Evolutionary conservation across 75 land plant genomes (phyloP), one percentile per base, ranked within the genome.

Genomic region (Picea sitchensis): DNA sequence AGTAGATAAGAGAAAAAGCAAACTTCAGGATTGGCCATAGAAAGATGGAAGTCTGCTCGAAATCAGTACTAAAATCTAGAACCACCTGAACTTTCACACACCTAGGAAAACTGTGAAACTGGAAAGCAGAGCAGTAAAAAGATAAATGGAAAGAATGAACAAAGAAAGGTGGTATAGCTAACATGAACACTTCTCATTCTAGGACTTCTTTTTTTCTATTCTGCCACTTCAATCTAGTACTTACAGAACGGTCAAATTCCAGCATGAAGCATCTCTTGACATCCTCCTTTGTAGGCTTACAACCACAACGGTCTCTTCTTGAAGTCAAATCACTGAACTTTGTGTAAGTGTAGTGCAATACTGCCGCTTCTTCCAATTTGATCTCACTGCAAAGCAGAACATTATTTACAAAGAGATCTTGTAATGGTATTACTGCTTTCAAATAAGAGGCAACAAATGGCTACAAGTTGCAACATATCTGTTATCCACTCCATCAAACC

Each of bases 211-310:
- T 32, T 38, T 69, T 69, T 21, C 47, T 20, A 41, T 38, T 71
- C 36, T 41, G n/a, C 44, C 13, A 44, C 7, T n/a, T 15, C 47
- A 44, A 71, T 7, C 7, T 41, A 69, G 44, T 6, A 87, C 93
- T 91, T 74, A 95, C 99, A 83, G 90, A 81, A 80, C 99, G 85
- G 78, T 97, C 99, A 83, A 97, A 97, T 71, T 97, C 98, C 32
- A 97, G 79, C 99, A 97, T 97, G 74, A 97, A 97, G 82, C 99
- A 97, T 82, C 95, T 82, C 79, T 93, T 95, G 59, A 97, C 98
- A 87, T 97, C 99, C 65, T 97, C 98, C 78, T 95, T 97, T 63
- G 99, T 97, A 14, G 98, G 99, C 30, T 97, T 97, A 81, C 99
- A 97, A 64, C 95, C 95, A 89, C 99, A 97, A 11, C 99, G 88